Evolutionary conservation across 2,329 filamentous ascomycete species (phyloP).

Genomic region (Verticillium albo-atrum): DNA sequence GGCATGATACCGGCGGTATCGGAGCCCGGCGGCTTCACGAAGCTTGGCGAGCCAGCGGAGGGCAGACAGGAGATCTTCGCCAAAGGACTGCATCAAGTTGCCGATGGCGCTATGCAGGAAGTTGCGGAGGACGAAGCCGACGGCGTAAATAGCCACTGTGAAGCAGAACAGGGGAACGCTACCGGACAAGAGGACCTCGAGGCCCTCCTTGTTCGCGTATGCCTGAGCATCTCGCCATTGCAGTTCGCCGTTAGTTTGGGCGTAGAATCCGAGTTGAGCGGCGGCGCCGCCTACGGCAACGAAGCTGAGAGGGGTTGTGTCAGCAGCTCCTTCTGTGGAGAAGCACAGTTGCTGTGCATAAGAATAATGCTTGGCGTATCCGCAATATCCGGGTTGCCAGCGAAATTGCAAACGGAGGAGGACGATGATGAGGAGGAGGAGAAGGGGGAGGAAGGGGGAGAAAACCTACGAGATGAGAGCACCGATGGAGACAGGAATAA

Average conservation of each 20-base stretch:
- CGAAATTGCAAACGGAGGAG: too few relatives aligned
- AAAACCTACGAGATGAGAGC: conserved; percentile 19
- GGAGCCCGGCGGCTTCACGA: background rate
- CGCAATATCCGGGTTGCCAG: too few relatives aligned
- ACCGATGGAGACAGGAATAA: conserved; percentile 14
- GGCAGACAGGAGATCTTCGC: conserved; percentile 4
- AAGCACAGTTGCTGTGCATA: background rate
- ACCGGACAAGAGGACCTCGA: conserved; percentile 25
- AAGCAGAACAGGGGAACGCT: conserved; percentile 19
- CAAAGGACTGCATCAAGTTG: conserved; percentile 14
- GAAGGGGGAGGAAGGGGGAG: background rate
- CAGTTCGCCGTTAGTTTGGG: conserved; percentile 24
- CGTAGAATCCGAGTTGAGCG: conserved; percentile 25
- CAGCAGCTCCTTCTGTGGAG: background rate
- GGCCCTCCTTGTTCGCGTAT: conserved; percentile 22
- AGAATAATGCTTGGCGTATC: background rate
- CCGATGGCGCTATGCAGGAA: conserved; percentile 17
- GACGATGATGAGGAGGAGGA: too few relatives aligned
- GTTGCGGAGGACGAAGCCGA: conserved; percentile 17
- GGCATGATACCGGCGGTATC: background rate
- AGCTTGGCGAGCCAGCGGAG: background rate
- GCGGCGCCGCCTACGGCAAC: conserved; percentile 21
- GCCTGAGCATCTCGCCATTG: conserved; percentile 24
- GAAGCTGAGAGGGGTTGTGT: conserved; percentile 13
- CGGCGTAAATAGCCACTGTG: conserved; percentile 14